phyloP scores from a whole-genome alignment of 768 basidiomycete species.

The Phylloporus sp. region DNA sequence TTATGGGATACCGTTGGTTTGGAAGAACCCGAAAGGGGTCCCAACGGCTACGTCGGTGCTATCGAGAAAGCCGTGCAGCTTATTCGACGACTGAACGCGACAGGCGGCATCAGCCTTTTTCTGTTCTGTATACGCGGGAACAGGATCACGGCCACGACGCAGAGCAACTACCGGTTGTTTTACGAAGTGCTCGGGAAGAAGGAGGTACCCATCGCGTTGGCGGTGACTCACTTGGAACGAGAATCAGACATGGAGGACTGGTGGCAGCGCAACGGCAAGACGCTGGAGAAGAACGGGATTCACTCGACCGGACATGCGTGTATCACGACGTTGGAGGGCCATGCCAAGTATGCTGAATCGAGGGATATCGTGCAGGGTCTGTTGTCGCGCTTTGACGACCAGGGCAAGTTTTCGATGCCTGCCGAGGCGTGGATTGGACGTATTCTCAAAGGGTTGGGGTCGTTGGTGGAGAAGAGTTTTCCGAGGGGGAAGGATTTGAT shows the following conservation, averaged over 20 bases:
- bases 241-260: slow-evolving; percentile 31
- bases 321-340: slow-evolving; percentile 23
- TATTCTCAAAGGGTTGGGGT: slow-evolving; percentile 20
- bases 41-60: slow-evolving; percentile 21
- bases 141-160: slow-evolving; percentile 28
- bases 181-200: slow-evolving; percentile 30
- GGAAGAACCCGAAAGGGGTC: slow-evolving; percentile 24
- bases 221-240: slow-evolving; percentile 37
- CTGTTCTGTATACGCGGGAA: slow-evolving; percentile 38
- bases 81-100: slow-evolving; percentile 26
- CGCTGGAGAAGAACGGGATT: slow-evolving; percentile 19
- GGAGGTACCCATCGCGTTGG: slow-evolving; percentile 36
- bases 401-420: slow-evolving; percentile 29
- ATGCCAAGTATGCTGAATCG: slow-evolving; percentile 30
- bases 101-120: slow-evolving; percentile 37
- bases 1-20: slow-evolving; percentile 34
- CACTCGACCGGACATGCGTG: slow-evolving; percentile 28
- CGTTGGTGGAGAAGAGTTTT: slow-evolving; percentile 15
- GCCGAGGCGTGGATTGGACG: slow-evolving; percentile 24
- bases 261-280: slow-evolving; percentile 26
- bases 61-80: slow-evolving; percentile 31
- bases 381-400: slow-evolving; percentile 17
- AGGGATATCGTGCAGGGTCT: slow-evolving; percentile 19
- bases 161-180: too few relatives aligned
- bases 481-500: slow-evolving; percentile 24